These are phyloP conservation scores for Paratrypanosoma confusum DNA, from an alignment of 208 protist species.

Conservation along the genomic window DNA sequence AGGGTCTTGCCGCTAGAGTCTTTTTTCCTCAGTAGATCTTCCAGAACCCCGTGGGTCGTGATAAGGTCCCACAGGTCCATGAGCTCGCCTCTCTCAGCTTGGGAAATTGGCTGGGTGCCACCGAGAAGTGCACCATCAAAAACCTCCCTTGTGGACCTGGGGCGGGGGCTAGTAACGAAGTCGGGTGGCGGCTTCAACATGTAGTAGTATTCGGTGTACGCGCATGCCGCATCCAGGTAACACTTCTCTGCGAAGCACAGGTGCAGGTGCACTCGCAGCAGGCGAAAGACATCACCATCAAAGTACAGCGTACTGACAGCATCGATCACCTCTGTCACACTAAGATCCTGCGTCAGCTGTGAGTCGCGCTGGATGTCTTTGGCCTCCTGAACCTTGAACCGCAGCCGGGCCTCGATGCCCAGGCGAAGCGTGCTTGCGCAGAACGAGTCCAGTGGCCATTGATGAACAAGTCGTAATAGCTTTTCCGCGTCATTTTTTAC, in stretches of 20 bases:
- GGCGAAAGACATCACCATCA: slow-evolving; percentile 8
- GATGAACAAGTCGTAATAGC: slow-evolving; percentile 8
- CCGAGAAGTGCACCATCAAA: too few relatives aligned
- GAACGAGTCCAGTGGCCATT: slow-evolving; percentile 6
- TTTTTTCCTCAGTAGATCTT: slow-evolving; percentile 8
- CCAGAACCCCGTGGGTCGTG: slow-evolving; percentile 8
- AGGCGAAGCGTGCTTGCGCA: slow-evolving; percentile 3
- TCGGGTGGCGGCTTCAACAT: slow-evolving; percentile 9
- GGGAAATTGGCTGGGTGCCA: too few relatives aligned
- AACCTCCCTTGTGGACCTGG: too few relatives aligned
- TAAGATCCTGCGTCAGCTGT: slow-evolving; percentile 1
- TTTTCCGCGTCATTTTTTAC: slow-evolving; percentile 4
- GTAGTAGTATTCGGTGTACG: slow-evolving; percentile 13
- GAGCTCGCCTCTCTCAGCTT: too few relatives aligned
- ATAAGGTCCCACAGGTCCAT: slow-evolving; percentile 19
- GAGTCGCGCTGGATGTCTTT: slow-evolving; percentile 6
- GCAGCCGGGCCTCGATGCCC: slow-evolving; percentile 9
- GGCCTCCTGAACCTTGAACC: slow-evolving; percentile 8
- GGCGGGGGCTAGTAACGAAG: too few relatives aligned
- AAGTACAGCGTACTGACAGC: slow-evolving; percentile 10
- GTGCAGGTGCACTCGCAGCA: slow-evolving; percentile 11
- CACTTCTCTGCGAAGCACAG: slow-evolving; percentile 9
- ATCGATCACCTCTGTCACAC: slow-evolving; percentile 7
- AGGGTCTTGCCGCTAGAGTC: slow-evolving; percentile 5
- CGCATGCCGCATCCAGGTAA: slow-evolving; percentile 9